A percentile compares a stretch with the other conserved stretches of the same genome.
phyloP scores from a whole-genome alignment of 2,329 filamentous ascomycete genomes.

The Plenodomus biglobosus region DNA sequence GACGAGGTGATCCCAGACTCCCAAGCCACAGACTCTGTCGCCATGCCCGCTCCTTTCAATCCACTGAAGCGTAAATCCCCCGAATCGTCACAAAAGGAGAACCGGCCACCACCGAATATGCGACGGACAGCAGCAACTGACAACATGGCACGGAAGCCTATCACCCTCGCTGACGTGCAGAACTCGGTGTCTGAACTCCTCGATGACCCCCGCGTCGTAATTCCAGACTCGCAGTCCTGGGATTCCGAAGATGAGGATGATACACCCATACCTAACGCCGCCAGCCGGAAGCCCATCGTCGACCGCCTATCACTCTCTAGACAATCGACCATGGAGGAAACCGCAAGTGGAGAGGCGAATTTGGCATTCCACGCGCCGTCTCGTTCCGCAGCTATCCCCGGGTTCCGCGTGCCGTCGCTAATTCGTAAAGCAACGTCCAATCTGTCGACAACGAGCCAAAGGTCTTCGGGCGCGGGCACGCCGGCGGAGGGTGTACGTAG shows the following conservation, averaged over 20 bases:
- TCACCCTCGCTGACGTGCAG: constrained; percentile 76
- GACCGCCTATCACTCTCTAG: constrained; percentile 75
- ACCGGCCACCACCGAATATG: constrained; percentile 58
- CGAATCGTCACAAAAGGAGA: constrained; percentile 46
- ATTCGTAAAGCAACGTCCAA: constrained; percentile 71
- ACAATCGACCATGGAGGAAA: constrained; percentile 32
- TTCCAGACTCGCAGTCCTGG: constrained; percentile 55
- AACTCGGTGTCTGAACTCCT: constrained; percentile 82
- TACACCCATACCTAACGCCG: constrained; percentile 41
- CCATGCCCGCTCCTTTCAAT: constrained; percentile 21
- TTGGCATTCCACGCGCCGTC: constrained; percentile 59
- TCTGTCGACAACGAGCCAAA: constrained; percentile 35
- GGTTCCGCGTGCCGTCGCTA: constrained; percentile 69
- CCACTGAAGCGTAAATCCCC: constrained; percentile 46
- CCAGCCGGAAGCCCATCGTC: constrained; percentile 55
- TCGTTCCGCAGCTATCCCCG: constrained; percentile 36
- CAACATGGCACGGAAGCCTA: constrained; percentile 63
- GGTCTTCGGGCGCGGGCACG: constrained; percentile 35
- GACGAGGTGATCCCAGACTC: constrained; percentile 43
- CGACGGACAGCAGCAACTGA: constrained; percentile 61
- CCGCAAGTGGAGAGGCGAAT: constrained; percentile 37
- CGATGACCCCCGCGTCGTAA: constrained; percentile 60
- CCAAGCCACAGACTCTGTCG: constrained; percentile 27
- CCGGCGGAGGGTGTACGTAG: constrained; percentile 42
- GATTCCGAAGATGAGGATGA: constrained; percentile 47